Percentiles rank a stretch among this genome's conserved stretches.
phyloP scores from a whole-genome alignment of 2,329 filamentous ascomycete genomes.

The Rasamsonia emersonii region DNA sequence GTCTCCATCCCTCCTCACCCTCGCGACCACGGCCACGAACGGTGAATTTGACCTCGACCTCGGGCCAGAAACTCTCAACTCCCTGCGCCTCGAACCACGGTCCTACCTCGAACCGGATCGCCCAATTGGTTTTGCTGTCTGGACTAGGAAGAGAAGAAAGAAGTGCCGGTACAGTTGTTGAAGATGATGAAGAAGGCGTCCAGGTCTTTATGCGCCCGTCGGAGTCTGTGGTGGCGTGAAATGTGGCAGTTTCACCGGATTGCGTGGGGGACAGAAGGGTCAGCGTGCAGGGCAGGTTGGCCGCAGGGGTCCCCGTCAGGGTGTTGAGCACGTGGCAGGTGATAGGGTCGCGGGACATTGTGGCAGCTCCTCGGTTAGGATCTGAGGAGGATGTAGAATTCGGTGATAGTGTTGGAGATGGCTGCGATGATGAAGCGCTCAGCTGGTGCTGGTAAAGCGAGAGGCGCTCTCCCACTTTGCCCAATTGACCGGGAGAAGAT shows the following conservation, averaged over 20 bases:
- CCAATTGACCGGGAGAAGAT: constrained; percentile 12
- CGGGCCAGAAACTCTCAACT: constrained; percentile 43
- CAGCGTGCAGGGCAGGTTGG: constrained; percentile 41
- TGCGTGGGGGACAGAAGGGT: constrained; percentile 49
- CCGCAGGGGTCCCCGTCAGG: constrained; percentile 35
- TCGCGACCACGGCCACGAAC: constrained; percentile 35
- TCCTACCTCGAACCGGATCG: constrained; percentile 38
- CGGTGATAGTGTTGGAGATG: constrained; percentile 10
- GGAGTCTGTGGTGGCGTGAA: constrained; percentile 34
- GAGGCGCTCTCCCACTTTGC: constrained; percentile 23
- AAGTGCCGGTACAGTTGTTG: constrained; percentile 18
- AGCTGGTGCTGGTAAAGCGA: constrained; percentile 27
- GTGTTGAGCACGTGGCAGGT: constrained; percentile 45
- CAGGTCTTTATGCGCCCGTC: constrained; percentile 40
- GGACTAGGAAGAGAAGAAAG: constrained; percentile 26
- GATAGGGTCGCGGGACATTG: constrained; percentile 37
- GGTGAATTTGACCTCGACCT: constrained; percentile 43
- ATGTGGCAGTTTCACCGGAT: constrained; percentile 20
- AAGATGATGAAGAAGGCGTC: constrained; percentile 20
- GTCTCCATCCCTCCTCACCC: constrained; percentile 35
- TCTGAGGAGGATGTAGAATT: constrained; percentile 7
- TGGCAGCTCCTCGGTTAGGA: constrained; percentile 6
- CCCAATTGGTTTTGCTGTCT: constrained; percentile 36
- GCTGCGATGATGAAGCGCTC: constrained; percentile 1
- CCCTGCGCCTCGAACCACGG: constrained; percentile 39